phyloP scores from a whole-genome alignment of 2,329 filamentous ascomycete genomes.

The Sclerotinia trifoliorum region DNA sequence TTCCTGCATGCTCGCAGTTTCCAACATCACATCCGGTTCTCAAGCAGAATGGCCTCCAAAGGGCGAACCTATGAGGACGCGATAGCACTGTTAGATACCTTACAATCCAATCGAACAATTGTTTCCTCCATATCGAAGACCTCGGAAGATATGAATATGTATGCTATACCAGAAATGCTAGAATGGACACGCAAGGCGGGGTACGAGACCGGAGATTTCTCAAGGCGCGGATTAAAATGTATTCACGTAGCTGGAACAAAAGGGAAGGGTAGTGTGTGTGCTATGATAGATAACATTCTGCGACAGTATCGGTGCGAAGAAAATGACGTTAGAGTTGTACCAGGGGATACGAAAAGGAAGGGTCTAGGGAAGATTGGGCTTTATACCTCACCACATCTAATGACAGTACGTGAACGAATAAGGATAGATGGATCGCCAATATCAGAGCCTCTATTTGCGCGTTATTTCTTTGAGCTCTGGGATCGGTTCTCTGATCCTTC shows the following conservation, averaged over 20 bases:
- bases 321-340: background rate
- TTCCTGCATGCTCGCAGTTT: background rate
- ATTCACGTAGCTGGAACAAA: conserved; percentile 93
- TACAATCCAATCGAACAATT: conserved; percentile 37
- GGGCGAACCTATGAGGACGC: conserved; percentile 30
- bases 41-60: conserved; percentile 6
- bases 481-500: conserved; percentile 47
- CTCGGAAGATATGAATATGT: conserved; percentile 29
- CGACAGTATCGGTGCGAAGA: conserved; percentile 46
- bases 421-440: conserved; percentile 59
- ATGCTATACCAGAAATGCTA: conserved; percentile 40
- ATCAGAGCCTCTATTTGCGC: conserved; percentile 57
- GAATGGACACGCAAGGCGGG: conserved; percentile 38
- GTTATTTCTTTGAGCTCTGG: conserved; percentile 68
- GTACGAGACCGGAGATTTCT: conserved; percentile 31
- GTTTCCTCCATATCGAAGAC: conserved; percentile 29
- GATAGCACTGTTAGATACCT: conserved; percentile 30
- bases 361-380: conserved; percentile 50
- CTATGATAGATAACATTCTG: conserved; percentile 65
- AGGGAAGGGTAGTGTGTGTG: conserved; percentile 73
- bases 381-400: conserved; percentile 68
- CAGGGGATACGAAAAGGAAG: conserved; percentile 18
- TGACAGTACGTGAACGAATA: conserved; percentile 67
- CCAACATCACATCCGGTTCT: conserved; percentile 6
- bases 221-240: conserved; percentile 37